phyloP scores from a whole-genome alignment of 768 basidiomycete genomes.

The Agaricus sinodeliciosus region DNA sequence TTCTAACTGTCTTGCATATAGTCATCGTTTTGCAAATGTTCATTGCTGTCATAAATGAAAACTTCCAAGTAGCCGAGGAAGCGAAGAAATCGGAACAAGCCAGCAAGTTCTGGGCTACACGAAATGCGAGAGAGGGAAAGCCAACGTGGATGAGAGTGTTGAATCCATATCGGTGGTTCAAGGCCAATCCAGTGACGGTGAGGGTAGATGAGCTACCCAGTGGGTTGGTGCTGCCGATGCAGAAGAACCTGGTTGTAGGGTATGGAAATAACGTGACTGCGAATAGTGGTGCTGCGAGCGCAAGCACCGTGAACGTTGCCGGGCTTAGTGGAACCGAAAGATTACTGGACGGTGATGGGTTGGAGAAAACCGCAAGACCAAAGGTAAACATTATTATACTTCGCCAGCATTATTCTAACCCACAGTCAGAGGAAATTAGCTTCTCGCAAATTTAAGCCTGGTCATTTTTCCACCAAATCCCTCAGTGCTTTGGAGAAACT shows the following conservation, averaged over 20 bases:
- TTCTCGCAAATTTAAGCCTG: constrained; percentile 26
- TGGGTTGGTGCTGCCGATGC: constrained; percentile 72
- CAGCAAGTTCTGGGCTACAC: constrained; percentile 55
- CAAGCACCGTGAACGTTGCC: background rate
- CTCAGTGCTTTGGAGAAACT: constrained; percentile 56
- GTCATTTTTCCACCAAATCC: constrained; percentile 51
- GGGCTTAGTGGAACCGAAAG: background rate
- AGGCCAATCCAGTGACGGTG: constrained; percentile 64
- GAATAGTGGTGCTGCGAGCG: background rate
- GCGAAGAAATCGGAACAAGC: constrained; percentile 80
- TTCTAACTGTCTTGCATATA: background rate
- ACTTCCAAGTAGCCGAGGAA: constrained; percentile 90
- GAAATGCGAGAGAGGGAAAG: constrained; percentile 43
- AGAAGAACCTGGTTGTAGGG: constrained; percentile 53
- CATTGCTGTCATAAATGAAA: constrained; percentile 96
- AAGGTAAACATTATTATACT: background rate
- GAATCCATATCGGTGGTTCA: constrained; percentile 87
- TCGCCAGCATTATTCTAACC: background rate
- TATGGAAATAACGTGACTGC: background rate
- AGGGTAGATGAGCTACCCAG: constrained; percentile 68
- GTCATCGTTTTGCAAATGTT: constrained; percentile 94
- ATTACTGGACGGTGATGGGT: background rate
- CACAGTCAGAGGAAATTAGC: constrained; percentile 18
- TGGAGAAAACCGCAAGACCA: background rate
- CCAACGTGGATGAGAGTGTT: constrained; percentile 65